Percentiles rank a stretch among this genome's conserved stretches.
These are phyloP conservation scores for Ogataea populi-albae DNA, from an alignment of 805 yeast genomes.

Conservation along the genomic window DNA sequence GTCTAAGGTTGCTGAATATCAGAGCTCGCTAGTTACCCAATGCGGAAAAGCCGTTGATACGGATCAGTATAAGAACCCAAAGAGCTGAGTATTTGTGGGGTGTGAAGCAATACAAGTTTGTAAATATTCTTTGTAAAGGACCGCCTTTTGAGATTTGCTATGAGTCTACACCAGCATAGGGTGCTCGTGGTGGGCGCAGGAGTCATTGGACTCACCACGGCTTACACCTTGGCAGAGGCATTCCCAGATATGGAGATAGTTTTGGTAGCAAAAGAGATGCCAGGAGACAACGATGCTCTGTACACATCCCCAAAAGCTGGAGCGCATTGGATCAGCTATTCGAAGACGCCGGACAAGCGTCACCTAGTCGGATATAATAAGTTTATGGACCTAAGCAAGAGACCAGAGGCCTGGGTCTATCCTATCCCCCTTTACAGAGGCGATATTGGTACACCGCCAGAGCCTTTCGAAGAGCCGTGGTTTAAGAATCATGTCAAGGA, in stretches of 20 bases:
- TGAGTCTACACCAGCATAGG: no score
- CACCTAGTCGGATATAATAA: conserved; percentile 36
- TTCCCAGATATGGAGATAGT: conserved; percentile 35
- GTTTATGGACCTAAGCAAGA: conserved; percentile 34
- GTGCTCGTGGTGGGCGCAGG: conserved; percentile 58
- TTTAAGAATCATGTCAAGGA: conserved; percentile 43
- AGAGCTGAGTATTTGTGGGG: no score
- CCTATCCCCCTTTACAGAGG: conserved; percentile 26
- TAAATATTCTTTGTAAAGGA: no score
- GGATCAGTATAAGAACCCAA: no score
- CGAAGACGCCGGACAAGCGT: conserved; percentile 37
- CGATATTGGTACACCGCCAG: conserved; percentile 9
- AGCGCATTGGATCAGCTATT: conserved; percentile 59
- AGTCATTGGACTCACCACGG: conserved; percentile 53
- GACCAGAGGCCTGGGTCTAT: conserved; percentile 36
- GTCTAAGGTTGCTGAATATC: no score
- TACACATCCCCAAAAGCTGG: conserved; percentile 71
- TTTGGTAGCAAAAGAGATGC: conserved; percentile 44
- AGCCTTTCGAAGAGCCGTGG: conserved; percentile 42
- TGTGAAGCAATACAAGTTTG: no score
- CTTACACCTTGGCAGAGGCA: conserved; percentile 35
- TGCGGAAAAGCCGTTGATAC: no score
- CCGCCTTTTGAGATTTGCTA: no score
- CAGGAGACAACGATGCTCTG: conserved; percentile 50
- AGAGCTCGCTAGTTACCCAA: no score